Percentiles rank a stretch among this genome's conserved stretches.
Evolutionary conservation across 2,329 filamentous ascomycete species (phyloP).

Genomic region (Fusarium proliferatum): DNA sequence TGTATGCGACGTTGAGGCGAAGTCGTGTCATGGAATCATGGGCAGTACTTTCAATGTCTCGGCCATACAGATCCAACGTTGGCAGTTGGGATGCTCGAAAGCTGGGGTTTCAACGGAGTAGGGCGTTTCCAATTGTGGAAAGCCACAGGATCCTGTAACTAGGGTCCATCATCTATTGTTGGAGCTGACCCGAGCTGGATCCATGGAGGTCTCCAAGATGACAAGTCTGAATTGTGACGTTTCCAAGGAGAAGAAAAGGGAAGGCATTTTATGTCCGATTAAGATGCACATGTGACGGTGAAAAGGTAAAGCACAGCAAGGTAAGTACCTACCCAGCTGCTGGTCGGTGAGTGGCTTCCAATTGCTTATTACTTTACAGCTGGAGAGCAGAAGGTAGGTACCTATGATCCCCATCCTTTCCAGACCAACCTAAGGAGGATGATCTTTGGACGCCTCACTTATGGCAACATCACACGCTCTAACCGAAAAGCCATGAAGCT

Average conservation of each 20-base stretch:
- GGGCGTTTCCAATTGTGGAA: conserved; percentile 27
- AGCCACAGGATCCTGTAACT: conserved; percentile 13
- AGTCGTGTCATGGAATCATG: conserved; percentile 7
- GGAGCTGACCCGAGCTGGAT: conserved; percentile 16
- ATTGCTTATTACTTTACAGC: background rate
- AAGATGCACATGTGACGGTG: conserved; percentile 17
- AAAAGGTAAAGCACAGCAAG: background rate
- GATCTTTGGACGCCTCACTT: conserved; percentile 1
- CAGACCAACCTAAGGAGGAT: background rate
- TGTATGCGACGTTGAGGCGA: conserved; percentile 26
- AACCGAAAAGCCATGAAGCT: conserved; percentile 16
- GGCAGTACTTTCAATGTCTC: conserved; percentile 6
- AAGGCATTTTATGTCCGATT: background rate
- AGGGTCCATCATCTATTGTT: conserved; percentile 12
- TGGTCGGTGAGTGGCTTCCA: background rate
- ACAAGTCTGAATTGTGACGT: conserved; percentile 36
- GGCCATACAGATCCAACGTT: conserved; percentile 11
- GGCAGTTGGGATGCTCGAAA: conserved; percentile 12
- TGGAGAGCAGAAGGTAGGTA: background rate
- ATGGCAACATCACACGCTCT: background rate
- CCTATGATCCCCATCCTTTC: background rate
- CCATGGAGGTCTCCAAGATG: conserved; percentile 8
- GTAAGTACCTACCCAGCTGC: background rate
- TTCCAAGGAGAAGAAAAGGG: conserved; percentile 11
- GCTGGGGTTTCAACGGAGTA: conserved; percentile 20